These are phyloP conservation scores for Ceratorhiza oryzae-sativae DNA, from an alignment of 1,284 basidiomycete species.

Conservation along the genomic window DNA sequence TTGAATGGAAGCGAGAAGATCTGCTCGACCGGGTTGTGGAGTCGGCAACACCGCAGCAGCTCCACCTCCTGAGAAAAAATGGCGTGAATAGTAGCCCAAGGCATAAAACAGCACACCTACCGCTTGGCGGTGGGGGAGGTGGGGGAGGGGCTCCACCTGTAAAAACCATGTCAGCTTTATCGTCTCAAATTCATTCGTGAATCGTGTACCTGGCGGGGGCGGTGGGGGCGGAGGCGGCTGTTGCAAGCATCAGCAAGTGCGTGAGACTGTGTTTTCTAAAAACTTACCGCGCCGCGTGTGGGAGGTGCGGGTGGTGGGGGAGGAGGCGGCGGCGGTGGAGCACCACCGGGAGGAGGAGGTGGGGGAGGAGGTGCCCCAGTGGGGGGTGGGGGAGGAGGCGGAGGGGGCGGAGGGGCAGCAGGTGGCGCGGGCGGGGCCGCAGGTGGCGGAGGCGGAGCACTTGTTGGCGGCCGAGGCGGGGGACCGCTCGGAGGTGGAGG, in stretches of 20 bases:
- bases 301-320: constrained; percentile 44
- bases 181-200: not conserved
- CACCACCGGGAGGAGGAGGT: constrained; percentile 32
- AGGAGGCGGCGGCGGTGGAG: constrained; percentile 37
- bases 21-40: constrained; percentile 57
- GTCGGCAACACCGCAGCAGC: constrained; percentile 23
- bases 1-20: constrained; percentile 72
- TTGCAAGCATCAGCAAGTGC: constrained; percentile 40
- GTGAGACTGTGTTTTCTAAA: not conserved
- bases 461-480: constrained; percentile 50
- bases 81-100: not conserved
- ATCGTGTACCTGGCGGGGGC: constrained; percentile 45
- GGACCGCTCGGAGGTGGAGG: constrained; percentile 47
- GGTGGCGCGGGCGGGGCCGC: constrained; percentile 48
- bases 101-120: not conserved
- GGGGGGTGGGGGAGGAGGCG: constrained; percentile 47
- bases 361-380: constrained; percentile 48
- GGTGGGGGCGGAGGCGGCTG: constrained; percentile 47
- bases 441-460: constrained; percentile 46
- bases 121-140: constrained; percentile 50
- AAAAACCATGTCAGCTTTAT: constrained; percentile 5
- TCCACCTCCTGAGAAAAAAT: constrained; percentile 13
- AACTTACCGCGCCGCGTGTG: constrained; percentile 37
- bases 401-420: constrained; percentile 53
- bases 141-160: constrained; percentile 49